Base-by-base conservation (phyloP, 1,284 basidiomycete genomes). In the Rhodotorula glutinis region DNA sequence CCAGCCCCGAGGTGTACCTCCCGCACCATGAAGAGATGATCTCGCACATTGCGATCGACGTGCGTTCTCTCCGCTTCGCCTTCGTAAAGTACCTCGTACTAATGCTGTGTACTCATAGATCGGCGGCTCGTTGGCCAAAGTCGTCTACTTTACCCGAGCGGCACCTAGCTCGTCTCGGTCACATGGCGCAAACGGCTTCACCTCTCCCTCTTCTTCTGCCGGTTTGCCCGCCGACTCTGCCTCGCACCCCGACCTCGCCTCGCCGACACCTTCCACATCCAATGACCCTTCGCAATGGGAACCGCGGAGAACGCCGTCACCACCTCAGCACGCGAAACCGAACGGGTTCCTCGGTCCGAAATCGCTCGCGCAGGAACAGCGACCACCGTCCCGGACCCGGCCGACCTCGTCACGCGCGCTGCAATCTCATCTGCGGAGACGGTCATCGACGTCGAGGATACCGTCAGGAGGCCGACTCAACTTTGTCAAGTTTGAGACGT, bases 401-500 rank as follows among this genome's bases (percentile, higher is more conserved):
- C 78, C 69, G 55, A 73, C 75, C 75, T 74, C 43, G 76, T 41
- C 49, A 11, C 57, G 66, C 29, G 65, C 64, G 46, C 63, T 69
- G 47, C 67, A 69, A 21, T 53, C 64, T 25, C 73, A 63, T 54
- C 63, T 65, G 52, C 47, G 71, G 56, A 30, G 67, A 49, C 68
- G 67, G 40, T 55, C 65, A 72, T 75, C 79, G 49, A 75, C 81
- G 53, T 78, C 72, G 75, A 51, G 79, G 80, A 72, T 96, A 74
- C 93, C 96, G 8, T 62, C 66, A 0, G 96, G 96, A 29, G 96
- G 96, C 9, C 89, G 93, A 51, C 87, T 99, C 77, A 98, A 98
- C 81, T 99, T 98, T 78, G 91, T 91, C 79, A 89, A 95, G 51
- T 98, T 97, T 81, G 91, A 99, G 81, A 98, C 96, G 64, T 86